Percentiles rank a stretch among this genome's conserved stretches.
These are phyloP conservation scores for Phytophthora sp. DNA, from an alignment of 352 stramenopile species.

Conservation along the genomic window DNA sequence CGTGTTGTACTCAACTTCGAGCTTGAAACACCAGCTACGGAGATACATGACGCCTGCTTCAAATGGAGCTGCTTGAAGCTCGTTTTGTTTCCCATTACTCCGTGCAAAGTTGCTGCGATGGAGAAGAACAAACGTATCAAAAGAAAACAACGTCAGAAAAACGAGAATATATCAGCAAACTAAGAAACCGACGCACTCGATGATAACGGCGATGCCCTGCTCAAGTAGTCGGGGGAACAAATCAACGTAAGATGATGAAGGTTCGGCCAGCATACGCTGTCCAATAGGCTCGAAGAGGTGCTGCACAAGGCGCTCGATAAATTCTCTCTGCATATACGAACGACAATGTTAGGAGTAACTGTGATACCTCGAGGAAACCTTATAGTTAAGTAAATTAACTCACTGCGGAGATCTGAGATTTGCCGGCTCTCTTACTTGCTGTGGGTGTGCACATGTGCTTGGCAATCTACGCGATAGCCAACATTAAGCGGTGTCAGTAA, in stretches of 20 bases:
- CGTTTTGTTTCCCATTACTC: conserved; percentile 52
- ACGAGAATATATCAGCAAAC: not conserved
- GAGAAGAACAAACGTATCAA: not conserved
- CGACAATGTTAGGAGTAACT: not conserved
- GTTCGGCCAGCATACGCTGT: conserved; percentile 44
- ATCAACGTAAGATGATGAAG: conserved; percentile 50
- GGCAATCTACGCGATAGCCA: conserved; percentile 30
- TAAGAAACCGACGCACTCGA: conserved; percentile 55
- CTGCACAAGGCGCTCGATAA: conserved; percentile 55
- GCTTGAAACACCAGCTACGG: conserved; percentile 49
- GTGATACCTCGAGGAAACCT: not conserved
- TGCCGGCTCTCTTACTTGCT: conserved; percentile 26
- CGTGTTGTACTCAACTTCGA: conserved; percentile 64
- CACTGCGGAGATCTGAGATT: conserved; percentile 36
- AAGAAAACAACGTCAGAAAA: not conserved
- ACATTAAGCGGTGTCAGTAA: not conserved
- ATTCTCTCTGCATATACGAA: conserved; percentile 45
- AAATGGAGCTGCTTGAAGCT: conserved; percentile 48
- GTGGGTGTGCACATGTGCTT: conserved; percentile 39
- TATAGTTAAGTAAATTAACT: not conserved
- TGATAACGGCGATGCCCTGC: conserved; percentile 57
- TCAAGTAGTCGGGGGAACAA: conserved; percentile 61
- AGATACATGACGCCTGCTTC: conserved; percentile 56
- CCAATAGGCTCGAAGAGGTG: conserved; percentile 57
- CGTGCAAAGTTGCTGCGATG: conserved; percentile 30